Percentiles rank a stretch among this genome's conserved stretches.
phyloP scores from a whole-genome alignment of 2,329 filamentous ascomycete species.

The Zelopaecilomyces penicillatus region DNA sequence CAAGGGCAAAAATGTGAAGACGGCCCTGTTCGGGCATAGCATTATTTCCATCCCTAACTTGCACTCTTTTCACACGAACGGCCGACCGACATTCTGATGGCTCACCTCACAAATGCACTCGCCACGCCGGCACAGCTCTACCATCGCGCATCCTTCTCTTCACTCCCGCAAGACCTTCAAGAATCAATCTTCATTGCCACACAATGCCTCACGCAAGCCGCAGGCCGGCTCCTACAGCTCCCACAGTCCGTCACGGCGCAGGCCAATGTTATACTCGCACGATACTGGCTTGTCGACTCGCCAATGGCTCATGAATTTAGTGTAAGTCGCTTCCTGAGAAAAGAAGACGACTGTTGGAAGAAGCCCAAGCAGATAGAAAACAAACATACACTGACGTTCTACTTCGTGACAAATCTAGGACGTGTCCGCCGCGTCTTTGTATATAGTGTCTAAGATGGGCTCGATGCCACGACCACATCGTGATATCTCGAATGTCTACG shows the following conservation, averaged over 20 bases:
- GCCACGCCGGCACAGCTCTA: constrained; percentile 64
- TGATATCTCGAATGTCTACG: constrained; percentile 77
- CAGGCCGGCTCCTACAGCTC: constrained; percentile 71
- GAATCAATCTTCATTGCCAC: constrained; percentile 64
- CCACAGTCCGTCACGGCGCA: constrained; percentile 81
- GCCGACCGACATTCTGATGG: constrained; percentile 30
- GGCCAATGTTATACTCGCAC: constrained; percentile 71
- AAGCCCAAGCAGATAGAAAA: not conserved
- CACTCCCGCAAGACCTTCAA: constrained; percentile 60
- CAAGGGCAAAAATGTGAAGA: too few species aligned
- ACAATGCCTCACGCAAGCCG: constrained; percentile 66
- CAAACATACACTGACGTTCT: not conserved
- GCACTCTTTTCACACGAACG: constrained; percentile 1
- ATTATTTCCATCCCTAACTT: not conserved
- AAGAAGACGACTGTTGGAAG: too few species aligned
- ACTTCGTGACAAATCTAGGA: constrained; percentile 42
- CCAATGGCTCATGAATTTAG: constrained; percentile 51
- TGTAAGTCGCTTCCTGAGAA: constrained; percentile 27
- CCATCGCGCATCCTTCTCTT: constrained; percentile 43
- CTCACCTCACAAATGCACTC: constrained; percentile 61
- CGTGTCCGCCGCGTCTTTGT: constrained; percentile 72
- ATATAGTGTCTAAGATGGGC: constrained; percentile 75
- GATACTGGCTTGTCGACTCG: constrained; percentile 64
- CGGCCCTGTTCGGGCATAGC: too few species aligned
- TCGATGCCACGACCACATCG: constrained; percentile 67